phyloP scores from a whole-genome alignment of 768 basidiomycete genomes.

The Cubamyces sp. region DNA sequence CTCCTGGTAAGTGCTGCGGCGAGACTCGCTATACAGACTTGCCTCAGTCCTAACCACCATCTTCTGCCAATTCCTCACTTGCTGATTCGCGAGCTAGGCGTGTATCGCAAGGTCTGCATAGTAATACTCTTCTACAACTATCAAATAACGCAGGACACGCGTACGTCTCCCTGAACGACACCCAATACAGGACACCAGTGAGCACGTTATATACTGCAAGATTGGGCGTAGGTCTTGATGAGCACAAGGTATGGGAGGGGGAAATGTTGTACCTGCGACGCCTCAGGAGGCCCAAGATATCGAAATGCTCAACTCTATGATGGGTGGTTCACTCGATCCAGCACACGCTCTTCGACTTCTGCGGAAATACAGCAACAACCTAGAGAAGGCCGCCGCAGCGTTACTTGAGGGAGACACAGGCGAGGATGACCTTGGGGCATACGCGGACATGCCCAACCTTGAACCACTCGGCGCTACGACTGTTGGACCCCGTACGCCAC shows the following conservation, averaged over 20 bases:
- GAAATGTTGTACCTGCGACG: slow-evolving; percentile 23
- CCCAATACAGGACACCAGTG: too few species aligned
- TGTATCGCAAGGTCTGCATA: too few species aligned
- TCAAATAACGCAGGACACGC: too few species aligned
- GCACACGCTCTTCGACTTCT: slow-evolving; percentile 59
- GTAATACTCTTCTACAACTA: too few species aligned
- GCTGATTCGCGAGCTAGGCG: too few species aligned
- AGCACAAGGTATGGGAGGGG: slow-evolving; percentile 1
- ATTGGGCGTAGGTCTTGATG: too few species aligned
- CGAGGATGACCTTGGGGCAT: slow-evolving; percentile 13
- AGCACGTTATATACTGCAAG: too few species aligned
- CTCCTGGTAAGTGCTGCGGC: too few species aligned
- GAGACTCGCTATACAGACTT: too few species aligned
- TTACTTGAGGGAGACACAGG: slow-evolving; percentile 37
- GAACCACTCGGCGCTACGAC: slow-evolving; percentile 21
- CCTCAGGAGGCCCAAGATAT: slow-evolving; percentile 36
- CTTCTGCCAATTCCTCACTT: too few species aligned
- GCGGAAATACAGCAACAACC: slow-evolving; percentile 60
- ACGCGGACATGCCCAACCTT: slow-evolving; percentile 16
- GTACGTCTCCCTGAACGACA: too few species aligned
- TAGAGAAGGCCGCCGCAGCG: slow-evolving; percentile 40
- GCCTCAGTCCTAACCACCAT: too few species aligned
- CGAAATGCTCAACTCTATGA: slow-evolving; percentile 40
- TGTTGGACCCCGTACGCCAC: slow-evolving; percentile 33
- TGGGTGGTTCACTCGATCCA: slow-evolving; percentile 45